Conservation (phyloP, 108 stramenopile genomes). For the Cylindrotheca closterium region DNA sequence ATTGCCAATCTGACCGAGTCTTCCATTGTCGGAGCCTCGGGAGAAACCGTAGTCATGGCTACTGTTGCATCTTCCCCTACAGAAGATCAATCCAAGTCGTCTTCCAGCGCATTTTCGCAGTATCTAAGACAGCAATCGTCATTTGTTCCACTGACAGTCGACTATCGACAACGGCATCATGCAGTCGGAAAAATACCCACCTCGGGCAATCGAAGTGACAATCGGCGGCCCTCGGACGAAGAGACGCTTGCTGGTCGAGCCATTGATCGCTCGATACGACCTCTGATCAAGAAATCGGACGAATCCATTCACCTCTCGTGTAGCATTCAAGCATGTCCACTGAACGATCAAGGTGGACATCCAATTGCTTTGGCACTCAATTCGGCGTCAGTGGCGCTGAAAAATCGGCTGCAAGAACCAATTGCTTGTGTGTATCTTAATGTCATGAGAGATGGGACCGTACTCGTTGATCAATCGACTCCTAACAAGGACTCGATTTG, state of each 20-base stretch:
- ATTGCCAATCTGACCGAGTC: slow-evolving; percentile 34
- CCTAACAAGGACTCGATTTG: slow-evolving; percentile 14
- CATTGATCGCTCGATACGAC: slow-evolving; percentile 65
- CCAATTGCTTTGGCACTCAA: slow-evolving; percentile 74
- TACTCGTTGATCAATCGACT: slow-evolving; percentile 32
- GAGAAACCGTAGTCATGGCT: slow-evolving; percentile 29
- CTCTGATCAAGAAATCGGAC: slow-evolving; percentile 33
- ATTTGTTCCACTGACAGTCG: slow-evolving; percentile 50
- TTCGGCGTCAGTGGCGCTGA: slow-evolving; percentile 75
- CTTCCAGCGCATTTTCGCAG: not conserved
- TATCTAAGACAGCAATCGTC: slow-evolving; percentile 11
- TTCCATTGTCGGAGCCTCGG: slow-evolving; percentile 33
- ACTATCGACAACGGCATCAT: slow-evolving; percentile 66
- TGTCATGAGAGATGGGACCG: slow-evolving; percentile 35
- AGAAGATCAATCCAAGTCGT: not conserved
- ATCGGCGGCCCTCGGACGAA: slow-evolving; percentile 38
- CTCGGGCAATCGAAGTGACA: slow-evolving; percentile 46
- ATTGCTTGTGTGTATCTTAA: slow-evolving; percentile 58
- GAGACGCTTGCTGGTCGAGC: slow-evolving; percentile 64
- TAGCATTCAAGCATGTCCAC: slow-evolving; percentile 40
- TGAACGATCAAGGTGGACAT: slow-evolving; percentile 34
- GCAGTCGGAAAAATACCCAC: slow-evolving; percentile 63
- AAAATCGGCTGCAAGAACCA: slow-evolving; percentile 52
- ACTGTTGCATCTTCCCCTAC: slow-evolving; percentile 18
- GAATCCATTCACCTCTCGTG: slow-evolving; percentile 51